Evolutionary conservation across 2,329 filamentous ascomycete genomes (phyloP).

Genomic region (Emericellopsis cladophorae): DNA sequence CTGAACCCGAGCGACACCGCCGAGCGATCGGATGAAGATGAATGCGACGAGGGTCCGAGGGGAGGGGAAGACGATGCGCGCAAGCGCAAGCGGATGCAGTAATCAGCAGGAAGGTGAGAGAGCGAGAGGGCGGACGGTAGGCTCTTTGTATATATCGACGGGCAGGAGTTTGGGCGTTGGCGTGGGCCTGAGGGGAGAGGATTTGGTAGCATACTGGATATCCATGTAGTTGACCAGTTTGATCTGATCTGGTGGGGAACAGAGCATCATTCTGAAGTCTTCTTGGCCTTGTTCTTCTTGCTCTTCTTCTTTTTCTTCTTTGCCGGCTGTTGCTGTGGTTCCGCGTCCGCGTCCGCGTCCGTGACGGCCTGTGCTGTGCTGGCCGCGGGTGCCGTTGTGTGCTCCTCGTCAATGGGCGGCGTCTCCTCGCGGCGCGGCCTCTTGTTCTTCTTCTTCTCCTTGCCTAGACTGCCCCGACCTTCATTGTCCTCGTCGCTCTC

Average conservation of each 20-base stretch:
- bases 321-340: neutral
- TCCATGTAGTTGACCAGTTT: too few species aligned
- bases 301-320: conserved; percentile 3
- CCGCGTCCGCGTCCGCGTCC: neutral
- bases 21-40: conserved; percentile 43
- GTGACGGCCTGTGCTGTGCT: too few species aligned
- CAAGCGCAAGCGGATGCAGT: conserved; percentile 49
- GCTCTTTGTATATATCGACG: too few species aligned
- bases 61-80: conserved; percentile 38
- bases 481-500: conserved; percentile 13
- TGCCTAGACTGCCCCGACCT: conserved; percentile 22
- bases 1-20: conserved; percentile 46
- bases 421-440: conserved; percentile 4
- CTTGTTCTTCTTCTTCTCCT: conserved; percentile 18
- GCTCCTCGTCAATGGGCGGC: neutral
- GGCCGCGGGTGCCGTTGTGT: neutral
- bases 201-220: too few species aligned
- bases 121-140: too few species aligned
- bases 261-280: neutral
- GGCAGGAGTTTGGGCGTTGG: too few species aligned
- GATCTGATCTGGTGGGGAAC: too few species aligned
- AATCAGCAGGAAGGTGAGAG: too few species aligned
- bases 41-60: conserved; percentile 41
- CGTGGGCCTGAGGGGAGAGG: too few species aligned
- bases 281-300: neutral